These are phyloP conservation scores for Zoysia japonica DNA, from an alignment of 176 grass and related monocot species.

Conservation along the genomic window DNA sequence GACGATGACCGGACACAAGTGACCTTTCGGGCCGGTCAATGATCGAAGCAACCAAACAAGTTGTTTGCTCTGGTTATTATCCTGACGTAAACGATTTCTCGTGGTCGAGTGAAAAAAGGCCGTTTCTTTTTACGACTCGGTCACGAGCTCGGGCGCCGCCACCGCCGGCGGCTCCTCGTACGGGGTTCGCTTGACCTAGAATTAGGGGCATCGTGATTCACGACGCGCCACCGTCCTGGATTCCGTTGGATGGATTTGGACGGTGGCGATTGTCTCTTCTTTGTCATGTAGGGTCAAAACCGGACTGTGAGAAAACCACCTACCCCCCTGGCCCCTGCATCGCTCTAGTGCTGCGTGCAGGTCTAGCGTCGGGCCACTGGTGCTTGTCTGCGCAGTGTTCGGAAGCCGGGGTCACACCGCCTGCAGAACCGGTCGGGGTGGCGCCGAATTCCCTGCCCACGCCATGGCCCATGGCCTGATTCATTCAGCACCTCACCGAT, in stretches of 20 bases:
- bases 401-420: not conserved
- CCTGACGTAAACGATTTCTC: slow-evolving; percentile 31
- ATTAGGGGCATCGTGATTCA: slow-evolving; percentile 8
- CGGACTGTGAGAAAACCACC: not conserved
- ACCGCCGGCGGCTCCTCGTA: not conserved
- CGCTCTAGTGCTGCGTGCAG: not conserved
- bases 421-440: slow-evolving; percentile 10
- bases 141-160: not conserved
- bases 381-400: slow-evolving; percentile 1
- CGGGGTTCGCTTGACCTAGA: slow-evolving; percentile 15
- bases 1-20: not conserved
- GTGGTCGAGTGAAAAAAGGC: not conserved
- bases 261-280: slow-evolving; percentile 42
- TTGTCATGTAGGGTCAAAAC: not conserved
- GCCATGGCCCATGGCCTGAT: not conserved
- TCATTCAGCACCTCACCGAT: not conserved
- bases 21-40: slow-evolving; percentile 12
- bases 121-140: slow-evolving; percentile 8
- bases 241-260: slow-evolving; percentile 19
- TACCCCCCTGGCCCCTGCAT: not conserved
- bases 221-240: slow-evolving; percentile 26
- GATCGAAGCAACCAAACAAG: not conserved
- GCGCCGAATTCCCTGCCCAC: slow-evolving; percentile 11
- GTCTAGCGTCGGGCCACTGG: not conserved
- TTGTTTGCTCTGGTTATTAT: not conserved